phyloP scores from a whole-genome alignment of 2,329 filamentous ascomycete genomes.

The Ilyonectria sp. region DNA sequence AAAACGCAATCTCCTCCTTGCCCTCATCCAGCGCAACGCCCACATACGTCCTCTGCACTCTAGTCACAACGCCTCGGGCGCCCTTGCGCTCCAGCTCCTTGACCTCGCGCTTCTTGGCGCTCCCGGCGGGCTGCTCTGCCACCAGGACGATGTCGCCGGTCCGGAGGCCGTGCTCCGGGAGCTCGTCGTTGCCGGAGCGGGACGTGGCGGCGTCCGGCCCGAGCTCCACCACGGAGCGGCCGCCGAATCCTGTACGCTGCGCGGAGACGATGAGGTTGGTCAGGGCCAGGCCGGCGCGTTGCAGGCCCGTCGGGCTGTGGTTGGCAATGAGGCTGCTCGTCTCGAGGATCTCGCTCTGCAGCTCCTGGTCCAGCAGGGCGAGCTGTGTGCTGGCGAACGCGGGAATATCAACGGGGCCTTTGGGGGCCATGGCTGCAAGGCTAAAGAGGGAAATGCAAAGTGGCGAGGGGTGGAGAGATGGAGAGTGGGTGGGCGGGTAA shows the following conservation, averaged over 20 bases:
- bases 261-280: conserved; percentile 81
- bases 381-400: conserved; percentile 81
- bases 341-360: conserved; percentile 80
- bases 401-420: conserved; percentile 71
- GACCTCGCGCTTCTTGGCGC: conserved; percentile 80
- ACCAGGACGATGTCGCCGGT: conserved; percentile 85
- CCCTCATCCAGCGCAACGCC: conserved; percentile 80
- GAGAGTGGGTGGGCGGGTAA: neutral
- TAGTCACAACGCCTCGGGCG: conserved; percentile 79
- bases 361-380: conserved; percentile 78
- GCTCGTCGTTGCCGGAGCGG: conserved; percentile 60
- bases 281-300: conserved; percentile 84
- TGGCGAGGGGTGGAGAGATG: neutral
- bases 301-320: conserved; percentile 78
- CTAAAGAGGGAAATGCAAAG: neutral
- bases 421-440: conserved; percentile 52
- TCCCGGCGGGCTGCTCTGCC: conserved; percentile 81
- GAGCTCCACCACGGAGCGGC: conserved; percentile 91
- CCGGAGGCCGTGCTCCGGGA: conserved; percentile 83
- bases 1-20: conserved; percentile 61
- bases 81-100: conserved; percentile 79
- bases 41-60: conserved; percentile 71
- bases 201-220: conserved; percentile 79
- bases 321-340: conserved; percentile 77
- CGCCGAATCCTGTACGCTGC: conserved; percentile 90